Conservation (phyloP, 2,329 filamentous ascomycete genomes). For the Mycosphaerella arachidis region DNA sequence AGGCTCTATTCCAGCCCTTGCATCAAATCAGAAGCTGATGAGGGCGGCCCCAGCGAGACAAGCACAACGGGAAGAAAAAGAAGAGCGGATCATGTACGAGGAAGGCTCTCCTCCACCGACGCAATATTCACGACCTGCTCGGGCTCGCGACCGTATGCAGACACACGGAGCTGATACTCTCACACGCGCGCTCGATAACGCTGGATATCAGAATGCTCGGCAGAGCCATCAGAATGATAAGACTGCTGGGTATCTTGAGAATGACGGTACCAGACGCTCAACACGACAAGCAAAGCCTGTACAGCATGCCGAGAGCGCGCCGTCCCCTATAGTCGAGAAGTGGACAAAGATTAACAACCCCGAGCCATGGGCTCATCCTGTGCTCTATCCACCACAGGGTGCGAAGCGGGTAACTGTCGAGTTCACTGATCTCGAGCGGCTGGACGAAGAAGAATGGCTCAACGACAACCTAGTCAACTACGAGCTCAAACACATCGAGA, state of each 20-base stretch:
- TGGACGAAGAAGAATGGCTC: slow-evolving; percentile 80
- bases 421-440: slow-evolving; percentile 65
- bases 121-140: background rate
- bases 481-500: slow-evolving; percentile 58
- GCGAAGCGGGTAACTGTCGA: slow-evolving; percentile 60
- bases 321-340: slow-evolving; percentile 12
- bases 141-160: slow-evolving; percentile 7
- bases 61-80: background rate
- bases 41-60: background rate
- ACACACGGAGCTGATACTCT: background rate
- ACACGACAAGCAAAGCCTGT: slow-evolving; percentile 17
- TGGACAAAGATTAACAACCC: slow-evolving; percentile 25
- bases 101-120: background rate
- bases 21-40: background rate
- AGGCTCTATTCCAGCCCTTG: background rate
- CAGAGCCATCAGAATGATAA: background rate
- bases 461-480: slow-evolving; percentile 93
- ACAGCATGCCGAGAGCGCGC: slow-evolving; percentile 4
- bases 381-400: slow-evolving; percentile 59
- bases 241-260: slow-evolving; percentile 7
- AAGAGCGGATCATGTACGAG: slow-evolving; percentile 15
- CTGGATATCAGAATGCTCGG: background rate
- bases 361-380: slow-evolving; percentile 39
- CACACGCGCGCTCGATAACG: background rate
- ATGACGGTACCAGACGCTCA: slow-evolving; percentile 11